Base-by-base conservation (phyloP, 2,329 filamentous ascomycete species). In the Beauveria sp. region DNA sequence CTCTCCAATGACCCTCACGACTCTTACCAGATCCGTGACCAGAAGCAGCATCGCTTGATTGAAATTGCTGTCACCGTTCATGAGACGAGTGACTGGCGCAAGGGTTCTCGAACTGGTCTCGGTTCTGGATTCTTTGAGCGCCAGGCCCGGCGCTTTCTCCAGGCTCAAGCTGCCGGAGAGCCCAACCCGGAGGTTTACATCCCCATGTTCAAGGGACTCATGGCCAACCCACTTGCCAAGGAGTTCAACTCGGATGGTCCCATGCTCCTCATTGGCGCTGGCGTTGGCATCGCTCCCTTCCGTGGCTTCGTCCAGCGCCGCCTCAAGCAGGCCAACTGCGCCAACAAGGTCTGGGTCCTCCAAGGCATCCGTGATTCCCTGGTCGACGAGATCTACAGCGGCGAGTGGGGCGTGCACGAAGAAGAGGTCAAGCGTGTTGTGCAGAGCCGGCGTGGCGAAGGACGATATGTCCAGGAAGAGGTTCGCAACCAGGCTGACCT, bases 1-100 rank as follows among this genome's bases (percentile, higher is more conserved):
- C 86, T 99, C 16, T 97, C 93, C 60, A 97, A 96, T 73, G 95
- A 99, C 70, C 95, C 95, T 0, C 90, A 95, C 66, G 86, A 96
- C 67, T 83, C 82, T 8, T 89, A 84, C 64, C 83, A 84, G 65
- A 83, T 87, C 24, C 83, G 86, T 65, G 88, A 89, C 65, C 83
- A 85, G 45, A 84, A 88, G 65, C 83, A 84, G 67, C 89, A 90
- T 66, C 89, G 93, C 34, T 78, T 98, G 63, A 88, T 99, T 69
- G 95, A 98, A 77, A 90, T 98, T 70, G 95, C 95, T n/a, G 95
- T 99, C 62, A 96, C 93, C 8, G 87, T 99, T 64, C 95, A 98
- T 73, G 91, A 97, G 74, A 86, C 87, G 3, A 79, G 85, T 38
- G 88, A 96, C 74, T 97, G 91, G 89, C 83, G 82, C 60, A 81